Evolutionary conservation across 176 grass and related monocot species (phyloP).

Genomic region (Oryza coarctata): DNA sequence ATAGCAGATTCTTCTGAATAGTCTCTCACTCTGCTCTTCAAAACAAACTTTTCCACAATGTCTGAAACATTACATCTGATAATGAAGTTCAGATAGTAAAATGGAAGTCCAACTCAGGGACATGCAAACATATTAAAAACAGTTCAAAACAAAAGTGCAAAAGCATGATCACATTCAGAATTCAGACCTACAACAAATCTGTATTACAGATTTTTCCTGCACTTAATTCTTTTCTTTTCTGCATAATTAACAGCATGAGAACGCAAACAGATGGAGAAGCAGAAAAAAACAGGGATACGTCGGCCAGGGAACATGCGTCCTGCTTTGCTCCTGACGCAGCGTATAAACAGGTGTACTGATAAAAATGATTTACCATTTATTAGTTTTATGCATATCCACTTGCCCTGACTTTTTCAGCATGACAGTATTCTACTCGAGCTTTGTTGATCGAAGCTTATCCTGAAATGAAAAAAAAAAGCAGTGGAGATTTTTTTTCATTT

Average conservation of each 20-base stretch:
- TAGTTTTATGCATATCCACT: constrained; percentile 32
- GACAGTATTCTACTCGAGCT: constrained; percentile 13
- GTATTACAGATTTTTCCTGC: background rate
- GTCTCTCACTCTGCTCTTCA: background rate
- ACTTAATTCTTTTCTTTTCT: background rate
- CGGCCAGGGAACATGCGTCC: constrained; percentile 31
- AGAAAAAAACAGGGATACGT: constrained; percentile 16
- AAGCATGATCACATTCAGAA: background rate
- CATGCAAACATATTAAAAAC: background rate
- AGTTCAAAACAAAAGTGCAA: background rate
- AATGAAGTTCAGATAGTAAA: background rate
- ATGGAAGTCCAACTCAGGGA: background rate
- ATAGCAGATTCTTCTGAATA: background rate
- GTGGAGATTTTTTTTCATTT: background rate
- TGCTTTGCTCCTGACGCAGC: constrained; percentile 23
- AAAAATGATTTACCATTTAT: constrained; percentile 14
- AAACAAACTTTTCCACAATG: background rate
- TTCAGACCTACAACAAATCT: background rate
- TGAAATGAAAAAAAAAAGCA: background rate
- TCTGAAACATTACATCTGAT: background rate
- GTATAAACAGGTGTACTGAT: constrained; percentile 29
- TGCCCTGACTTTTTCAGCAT: constrained; percentile 28
- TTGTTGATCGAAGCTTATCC: constrained; percentile 37
- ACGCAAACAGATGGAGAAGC: constrained; percentile 20
- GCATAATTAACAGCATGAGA: background rate